These are phyloP conservation scores for Collybiopsis luxurians DNA, from an alignment of 768 basidiomycete genomes.

Conservation along the genomic window DNA sequence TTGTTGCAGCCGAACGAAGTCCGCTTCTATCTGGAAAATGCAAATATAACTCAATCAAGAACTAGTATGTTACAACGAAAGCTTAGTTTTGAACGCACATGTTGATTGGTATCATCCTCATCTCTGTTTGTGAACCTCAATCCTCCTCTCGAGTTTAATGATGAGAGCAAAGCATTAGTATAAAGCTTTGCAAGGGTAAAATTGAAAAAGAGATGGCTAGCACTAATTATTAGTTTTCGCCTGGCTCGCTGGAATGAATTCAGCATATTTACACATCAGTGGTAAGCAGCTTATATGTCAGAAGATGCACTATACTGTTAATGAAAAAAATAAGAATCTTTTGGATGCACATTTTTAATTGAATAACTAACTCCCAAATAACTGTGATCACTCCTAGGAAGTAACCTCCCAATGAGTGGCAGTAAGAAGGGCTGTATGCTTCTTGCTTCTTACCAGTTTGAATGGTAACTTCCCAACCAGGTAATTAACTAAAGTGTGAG, in stretches of 20 bases:
- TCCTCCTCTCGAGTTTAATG: slow-evolving; percentile 3
- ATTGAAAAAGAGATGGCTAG: neutral
- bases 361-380: neutral
- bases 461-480: neutral
- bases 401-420: neutral
- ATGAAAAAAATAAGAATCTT: neutral
- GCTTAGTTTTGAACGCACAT: no score
- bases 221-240: no score
- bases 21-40: no score
- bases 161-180: slow-evolving; percentile 1
- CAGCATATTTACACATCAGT: neutral
- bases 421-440: neutral
- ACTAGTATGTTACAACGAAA: no score
- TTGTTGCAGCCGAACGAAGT: no score
- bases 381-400: neutral
- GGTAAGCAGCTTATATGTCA: neutral
- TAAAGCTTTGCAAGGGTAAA: slow-evolving; percentile 2
- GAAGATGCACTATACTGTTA: neutral
- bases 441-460: neutral
- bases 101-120: no score
- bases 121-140: neutral
- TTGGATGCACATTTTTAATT: neutral
- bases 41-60: no score
- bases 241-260: no score
- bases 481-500: neutral